phyloP scores from a whole-genome alignment of 352 stramenopile species.

The Phytophthora citrophthora region DNA sequence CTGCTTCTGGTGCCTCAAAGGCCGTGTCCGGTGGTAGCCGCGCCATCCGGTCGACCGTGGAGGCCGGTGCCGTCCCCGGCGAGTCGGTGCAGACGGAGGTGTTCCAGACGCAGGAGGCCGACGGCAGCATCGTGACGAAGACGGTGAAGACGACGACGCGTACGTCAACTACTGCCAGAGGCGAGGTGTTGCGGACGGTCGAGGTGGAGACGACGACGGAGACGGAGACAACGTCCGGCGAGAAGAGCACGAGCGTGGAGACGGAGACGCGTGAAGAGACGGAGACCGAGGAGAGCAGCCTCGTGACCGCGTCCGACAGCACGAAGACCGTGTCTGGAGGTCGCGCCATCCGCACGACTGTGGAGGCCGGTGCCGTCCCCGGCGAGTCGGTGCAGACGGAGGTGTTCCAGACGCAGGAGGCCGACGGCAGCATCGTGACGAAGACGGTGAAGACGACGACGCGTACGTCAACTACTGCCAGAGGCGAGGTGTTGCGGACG shows the following conservation, averaged over 20 bases:
- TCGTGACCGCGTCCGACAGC: not conserved
- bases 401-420: constrained; percentile 11
- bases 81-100: constrained; percentile 15
- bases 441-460: constrained; percentile 19
- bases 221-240: constrained; percentile 8
- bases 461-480: constrained; percentile 2
- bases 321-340: not conserved
- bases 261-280: not conserved
- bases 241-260: constrained; percentile 14
- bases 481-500: constrained; percentile 1
- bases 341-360: constrained; percentile 5
- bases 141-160: constrained; percentile 12
- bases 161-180: not conserved
- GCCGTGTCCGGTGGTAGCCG: not conserved
- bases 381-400: constrained; percentile 12
- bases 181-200: constrained; percentile 2
- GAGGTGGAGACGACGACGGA: constrained; percentile 21
- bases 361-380: constrained; percentile 9
- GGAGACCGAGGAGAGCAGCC: constrained; percentile 4
- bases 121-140: constrained; percentile 17
- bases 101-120: constrained; percentile 8
- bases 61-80: constrained; percentile 4
- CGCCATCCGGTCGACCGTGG: constrained; percentile 1
- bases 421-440: constrained; percentile 11
- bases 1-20: not conserved